Evolutionary conservation across 768 basidiomycete genomes (phyloP), one percentile per base, ranked within the genome.

Genomic region (Lactifluus echinatus): DNA sequence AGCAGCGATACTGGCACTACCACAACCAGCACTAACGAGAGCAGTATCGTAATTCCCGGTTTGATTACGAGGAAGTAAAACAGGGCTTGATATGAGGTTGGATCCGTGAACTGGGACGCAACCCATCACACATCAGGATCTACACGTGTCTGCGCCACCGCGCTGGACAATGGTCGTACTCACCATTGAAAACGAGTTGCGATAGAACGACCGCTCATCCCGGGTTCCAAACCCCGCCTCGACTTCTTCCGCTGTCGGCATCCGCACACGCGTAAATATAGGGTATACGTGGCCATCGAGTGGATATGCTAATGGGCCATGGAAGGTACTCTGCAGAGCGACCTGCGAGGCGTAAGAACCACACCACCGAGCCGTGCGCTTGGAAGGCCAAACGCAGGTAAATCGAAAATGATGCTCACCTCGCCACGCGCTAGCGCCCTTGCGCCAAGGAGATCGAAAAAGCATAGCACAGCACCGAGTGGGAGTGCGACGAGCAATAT

Each of bases 41-140:
- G 72, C 17, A 85, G 72, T 26, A 92, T 69, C 1, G 88, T 89
- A 68, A 91, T 86, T 29, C 81, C 76, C 2, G 89, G 87, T 68
- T 92, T 92, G 74, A 92, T 83, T 49, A 91, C 86, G 59, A 92
- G 78, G 72, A 92, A 92, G 68, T 92, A 91, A 75, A 92, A 91
- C 3, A 92, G 76, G 0, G 89, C 84, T 72, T 87, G 87, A 69
- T 89, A 91, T 17, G 89, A 87, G 4, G 85, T 87, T 37, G 85
- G 73, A 65, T 91, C 89, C 40, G 84, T 83, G 70, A 91, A 91
- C 88, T 89, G 62, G 19, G 59, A 37, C 21, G 44, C 14, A 4
- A 23, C 5, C 8, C 26, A 40, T 40, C 43, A 34, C n/a, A n/a
- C 34, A 50, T 55, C 48, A 60, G 46, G 45, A 12, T 49, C 17